Conservation (phyloP, 306 rosid genomes). For the Corylus avellana region DNA sequence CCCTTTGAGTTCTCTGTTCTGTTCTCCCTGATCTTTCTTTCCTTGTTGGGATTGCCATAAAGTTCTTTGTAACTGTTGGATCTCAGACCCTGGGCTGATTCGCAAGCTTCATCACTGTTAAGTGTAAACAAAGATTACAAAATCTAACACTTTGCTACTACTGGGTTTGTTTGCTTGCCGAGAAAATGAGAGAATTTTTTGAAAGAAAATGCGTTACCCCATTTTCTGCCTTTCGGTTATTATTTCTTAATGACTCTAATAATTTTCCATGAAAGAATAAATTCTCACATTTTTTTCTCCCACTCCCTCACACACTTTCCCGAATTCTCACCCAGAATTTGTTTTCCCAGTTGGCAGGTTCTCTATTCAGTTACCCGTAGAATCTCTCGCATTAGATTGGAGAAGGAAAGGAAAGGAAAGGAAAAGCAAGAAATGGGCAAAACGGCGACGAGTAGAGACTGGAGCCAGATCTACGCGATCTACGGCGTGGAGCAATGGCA, state of each 20-base stretch:
- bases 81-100: slow-evolving; percentile 23
- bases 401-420: background rate
- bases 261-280: background rate
- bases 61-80: slow-evolving; percentile 26
- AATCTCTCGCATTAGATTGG: background rate
- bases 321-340: background rate
- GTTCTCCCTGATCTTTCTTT: slow-evolving; percentile 1
- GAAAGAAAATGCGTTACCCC: background rate
- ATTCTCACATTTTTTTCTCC: background rate
- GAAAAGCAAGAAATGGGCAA: slow-evolving; percentile 57
- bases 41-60: slow-evolving; percentile 18
- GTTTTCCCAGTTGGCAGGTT: slow-evolving; percentile 21
- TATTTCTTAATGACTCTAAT: background rate
- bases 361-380: slow-evolving; percentile 4
- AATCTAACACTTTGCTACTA: background rate
- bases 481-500: slow-evolving; percentile 95
- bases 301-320: background rate
- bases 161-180: background rate
- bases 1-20: background rate
- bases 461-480: slow-evolving; percentile 97
- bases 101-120: slow-evolving; percentile 22
- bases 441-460: slow-evolving; percentile 57
- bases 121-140: background rate
- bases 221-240: background rate
- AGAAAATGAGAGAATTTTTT: background rate